Percentiles rank a stretch among this genome's conserved stretches.
Conservation (phyloP, 2,329 filamentous ascomycete species). For the Hymenoscyphus occultus region DNA sequence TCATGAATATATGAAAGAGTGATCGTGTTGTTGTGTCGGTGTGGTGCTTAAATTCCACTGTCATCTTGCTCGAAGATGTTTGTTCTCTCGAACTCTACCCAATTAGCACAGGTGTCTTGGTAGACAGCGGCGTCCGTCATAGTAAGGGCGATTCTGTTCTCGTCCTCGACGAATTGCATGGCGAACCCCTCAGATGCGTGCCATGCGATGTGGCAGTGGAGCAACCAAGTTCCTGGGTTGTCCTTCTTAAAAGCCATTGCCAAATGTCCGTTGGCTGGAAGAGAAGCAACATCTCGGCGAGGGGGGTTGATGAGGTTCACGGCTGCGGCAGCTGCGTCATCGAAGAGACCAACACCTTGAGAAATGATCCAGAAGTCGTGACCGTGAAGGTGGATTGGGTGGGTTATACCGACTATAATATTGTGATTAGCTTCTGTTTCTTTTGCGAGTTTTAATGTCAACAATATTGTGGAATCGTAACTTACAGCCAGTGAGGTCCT, state of each 20-base stretch:
- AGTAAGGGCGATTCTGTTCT: constrained; percentile 23
- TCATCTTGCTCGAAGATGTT: constrained; percentile 28
- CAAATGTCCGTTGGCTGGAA: constrained; percentile 38
- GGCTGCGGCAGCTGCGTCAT: constrained; percentile 30
- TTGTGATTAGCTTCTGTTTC: not conserved
- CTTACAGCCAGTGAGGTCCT: constrained; percentile 26
- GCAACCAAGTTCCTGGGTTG: constrained; percentile 35
- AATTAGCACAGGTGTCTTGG: constrained; percentile 26
- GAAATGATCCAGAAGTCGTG: constrained; percentile 48
- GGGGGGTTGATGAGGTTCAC: constrained; percentile 44
- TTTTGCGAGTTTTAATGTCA: not conserved
- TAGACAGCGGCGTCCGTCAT: constrained; percentile 19
- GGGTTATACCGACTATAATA: constrained; percentile 18
- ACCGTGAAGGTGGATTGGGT: constrained; percentile 48
- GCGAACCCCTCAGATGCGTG: constrained; percentile 53
- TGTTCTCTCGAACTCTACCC: constrained; percentile 22
- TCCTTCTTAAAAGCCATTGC: constrained; percentile 36
- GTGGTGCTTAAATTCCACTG: constrained; percentile 28
- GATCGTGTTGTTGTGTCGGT: not conserved
- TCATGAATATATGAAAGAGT: not conserved
- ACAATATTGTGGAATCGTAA: not conserved
- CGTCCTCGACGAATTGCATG: constrained; percentile 47
- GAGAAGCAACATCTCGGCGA: constrained; percentile 50
- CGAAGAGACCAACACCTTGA: constrained; percentile 43
- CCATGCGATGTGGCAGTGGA: constrained; percentile 46